phyloP scores from a whole-genome alignment of 805 yeast genomes.

The Tetrapisispora iriomotensis region DNA sequence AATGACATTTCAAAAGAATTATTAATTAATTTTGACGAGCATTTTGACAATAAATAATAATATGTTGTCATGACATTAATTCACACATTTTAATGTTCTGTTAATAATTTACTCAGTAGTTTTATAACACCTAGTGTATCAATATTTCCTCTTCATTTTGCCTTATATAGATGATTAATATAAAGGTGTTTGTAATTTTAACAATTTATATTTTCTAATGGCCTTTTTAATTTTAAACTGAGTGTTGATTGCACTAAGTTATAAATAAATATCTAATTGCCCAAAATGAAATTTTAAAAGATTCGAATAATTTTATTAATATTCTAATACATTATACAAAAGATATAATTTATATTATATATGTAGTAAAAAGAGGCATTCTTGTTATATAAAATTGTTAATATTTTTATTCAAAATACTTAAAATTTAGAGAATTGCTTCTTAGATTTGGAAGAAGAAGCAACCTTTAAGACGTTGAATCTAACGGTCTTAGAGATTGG shows the following conservation, averaged over 20 bases:
- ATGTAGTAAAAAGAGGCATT: constrained; percentile 7
- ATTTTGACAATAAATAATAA: neutral
- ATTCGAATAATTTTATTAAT: constrained; percentile 6
- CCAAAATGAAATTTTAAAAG: neutral
- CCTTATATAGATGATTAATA: neutral
- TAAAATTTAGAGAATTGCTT: constrained; percentile 97
- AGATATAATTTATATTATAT: constrained; percentile 11
- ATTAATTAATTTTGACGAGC: constrained; percentile 4
- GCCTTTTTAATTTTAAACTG: no score
- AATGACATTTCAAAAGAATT: constrained; percentile 29
- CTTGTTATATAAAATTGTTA: constrained; percentile 2
- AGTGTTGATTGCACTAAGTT: no score
- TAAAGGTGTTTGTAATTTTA: constrained; percentile 2
- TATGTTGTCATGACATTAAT: neutral
- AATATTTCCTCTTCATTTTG: neutral
- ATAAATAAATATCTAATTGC: no score
- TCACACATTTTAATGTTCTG: neutral
- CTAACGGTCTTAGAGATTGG: constrained; percentile 99
- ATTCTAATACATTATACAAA: constrained; percentile 23
- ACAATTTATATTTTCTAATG: no score
- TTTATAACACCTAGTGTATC: constrained; percentile 1
- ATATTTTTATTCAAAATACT: constrained; percentile 20
- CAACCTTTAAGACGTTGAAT: constrained; percentile 97
- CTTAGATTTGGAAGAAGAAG: constrained; percentile 73
- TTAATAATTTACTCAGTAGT: neutral